Base-by-base conservation (phyloP, 805 yeast genomes). In the Monosporozyma yasuniensis region DNA sequence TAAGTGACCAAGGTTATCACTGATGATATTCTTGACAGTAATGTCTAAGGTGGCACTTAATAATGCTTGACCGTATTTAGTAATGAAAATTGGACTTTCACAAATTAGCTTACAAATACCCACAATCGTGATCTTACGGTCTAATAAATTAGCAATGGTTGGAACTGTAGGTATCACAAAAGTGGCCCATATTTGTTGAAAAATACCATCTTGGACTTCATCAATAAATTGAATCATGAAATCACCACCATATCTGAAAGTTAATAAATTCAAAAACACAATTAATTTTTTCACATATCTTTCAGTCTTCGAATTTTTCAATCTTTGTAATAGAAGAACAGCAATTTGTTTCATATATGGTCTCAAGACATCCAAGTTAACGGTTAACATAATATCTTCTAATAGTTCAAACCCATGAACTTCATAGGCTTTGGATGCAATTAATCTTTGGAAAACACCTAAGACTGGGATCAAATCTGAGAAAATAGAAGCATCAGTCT, bases 391-490 rank as follows among this genome's bases (percentile, higher is more conserved):
- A 46, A 93, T 81, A 2, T 76, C 70, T 62, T 86, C 90, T 43
- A 93, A 68, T 42, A 93, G 70, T 50, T 93, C 98, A 66, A 93
- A 84, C 1, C 97, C 98, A 59, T 80, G 76, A 37, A 69, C 69
- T 59, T 93, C 98, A 59, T 88, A 84, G 14, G 80, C 76, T 56
- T 84, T 85, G 0, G 97, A 87, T 0, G 96, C 81, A 47, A 93
- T 80, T 56, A 93, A 72, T 65, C 90, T 88, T 70, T 95, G 99
- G 73, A 87, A 95, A n/a, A 93, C 96, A 38, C 99, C 99, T 39
- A 93, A 72, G 28, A 93, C 77, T 3, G 97, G 96, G 34, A 85
- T 78, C 41, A 88, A 64, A 46, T 74, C 76, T n/a, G 61, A 58
- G 44, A 69, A 74, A 2, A 67, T 58, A 2, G 57, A 48, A 9